phyloP scores from a whole-genome alignment of 345 rosid genomes.

The Conringia planisiliqua region DNA sequence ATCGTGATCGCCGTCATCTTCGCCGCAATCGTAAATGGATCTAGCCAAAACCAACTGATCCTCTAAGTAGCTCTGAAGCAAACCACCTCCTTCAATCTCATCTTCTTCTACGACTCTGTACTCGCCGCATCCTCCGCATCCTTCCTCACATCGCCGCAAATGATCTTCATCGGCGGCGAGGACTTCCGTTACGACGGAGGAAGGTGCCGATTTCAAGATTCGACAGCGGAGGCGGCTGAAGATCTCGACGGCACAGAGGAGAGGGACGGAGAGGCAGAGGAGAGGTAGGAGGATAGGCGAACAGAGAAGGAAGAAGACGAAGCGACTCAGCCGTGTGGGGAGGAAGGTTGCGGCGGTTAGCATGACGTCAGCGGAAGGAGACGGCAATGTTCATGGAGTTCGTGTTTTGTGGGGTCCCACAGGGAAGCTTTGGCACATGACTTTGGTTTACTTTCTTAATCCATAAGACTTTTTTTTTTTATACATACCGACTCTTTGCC shows the following conservation, averaged over 20 bases:
- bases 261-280: constrained; percentile 48
- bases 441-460: neutral
- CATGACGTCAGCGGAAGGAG: constrained; percentile 32
- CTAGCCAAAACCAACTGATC: constrained; percentile 57
- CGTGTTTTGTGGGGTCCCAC: constrained; percentile 18
- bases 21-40: constrained; percentile 51
- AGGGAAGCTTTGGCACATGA: constrained; percentile 8
- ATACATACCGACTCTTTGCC: neutral
- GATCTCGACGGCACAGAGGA: constrained; percentile 49
- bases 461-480: neutral
- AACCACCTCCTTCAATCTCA: constrained; percentile 35
- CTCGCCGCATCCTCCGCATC: too few relatives aligned
- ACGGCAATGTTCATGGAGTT: neutral
- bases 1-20: constrained; percentile 24
- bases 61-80: constrained; percentile 63
- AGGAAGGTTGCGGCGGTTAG: constrained; percentile 44
- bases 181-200: neutral
- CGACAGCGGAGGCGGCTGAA: constrained; percentile 36
- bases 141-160: constrained; percentile 49
- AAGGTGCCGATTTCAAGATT: neutral
- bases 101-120: too few relatives aligned
- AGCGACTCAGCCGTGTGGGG: constrained; percentile 46
- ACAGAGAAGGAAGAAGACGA: constrained; percentile 44
- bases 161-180: constrained; percentile 29
- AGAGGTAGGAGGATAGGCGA: constrained; percentile 60